These are phyloP conservation scores for Neonectria magnoliae DNA, from an alignment of 2,329 filamentous ascomycete genomes.

Conservation along the genomic window DNA sequence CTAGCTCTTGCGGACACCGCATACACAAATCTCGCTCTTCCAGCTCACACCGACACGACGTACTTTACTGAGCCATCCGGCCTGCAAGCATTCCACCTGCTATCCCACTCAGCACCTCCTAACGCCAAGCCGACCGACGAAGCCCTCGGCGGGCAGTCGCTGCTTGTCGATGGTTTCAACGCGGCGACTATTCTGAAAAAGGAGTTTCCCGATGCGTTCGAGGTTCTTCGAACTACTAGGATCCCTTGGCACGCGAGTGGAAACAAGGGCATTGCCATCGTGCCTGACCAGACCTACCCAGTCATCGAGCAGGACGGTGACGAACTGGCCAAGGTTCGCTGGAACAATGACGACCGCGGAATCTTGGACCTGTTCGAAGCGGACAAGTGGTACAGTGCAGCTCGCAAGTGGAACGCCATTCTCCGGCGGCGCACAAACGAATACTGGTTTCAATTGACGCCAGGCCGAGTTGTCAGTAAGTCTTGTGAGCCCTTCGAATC, in stretches of 20 bases:
- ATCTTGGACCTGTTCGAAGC: conserved; percentile 58
- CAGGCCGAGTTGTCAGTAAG: conserved; percentile 80
- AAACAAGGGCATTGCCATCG: conserved; percentile 83
- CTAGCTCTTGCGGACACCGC: conserved; percentile 89
- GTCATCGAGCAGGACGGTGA: conserved; percentile 71
- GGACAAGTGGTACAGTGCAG: conserved; percentile 80
- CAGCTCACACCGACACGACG: conserved; percentile 91
- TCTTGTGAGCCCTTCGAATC: conserved; percentile 28
- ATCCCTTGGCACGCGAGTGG: conserved; percentile 89
- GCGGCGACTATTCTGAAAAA: conserved; percentile 69
- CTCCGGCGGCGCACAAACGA: conserved; percentile 72
- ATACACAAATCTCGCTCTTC: conserved; percentile 86
- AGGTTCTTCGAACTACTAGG: conserved; percentile 63
- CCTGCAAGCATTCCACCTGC: conserved; percentile 90
- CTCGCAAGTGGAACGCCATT: conserved; percentile 76
- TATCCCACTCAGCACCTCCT: conserved; percentile 70
- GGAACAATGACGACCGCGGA: conserved; percentile 93
- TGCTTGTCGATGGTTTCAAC: conserved; percentile 88
- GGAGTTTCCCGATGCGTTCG: conserved; percentile 66
- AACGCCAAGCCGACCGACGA: conserved; percentile 46
- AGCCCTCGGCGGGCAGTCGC: conserved; percentile 74
- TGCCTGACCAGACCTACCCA: conserved; percentile 75
- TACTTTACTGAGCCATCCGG: conserved; percentile 95
- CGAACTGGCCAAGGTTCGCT: conserved; percentile 72
- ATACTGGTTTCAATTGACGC: conserved; percentile 83